Evolutionary conservation across 805 yeast genomes (phyloP), one percentile per base, ranked within the genome.

Genomic region (Sungouiella blattae): DNA sequence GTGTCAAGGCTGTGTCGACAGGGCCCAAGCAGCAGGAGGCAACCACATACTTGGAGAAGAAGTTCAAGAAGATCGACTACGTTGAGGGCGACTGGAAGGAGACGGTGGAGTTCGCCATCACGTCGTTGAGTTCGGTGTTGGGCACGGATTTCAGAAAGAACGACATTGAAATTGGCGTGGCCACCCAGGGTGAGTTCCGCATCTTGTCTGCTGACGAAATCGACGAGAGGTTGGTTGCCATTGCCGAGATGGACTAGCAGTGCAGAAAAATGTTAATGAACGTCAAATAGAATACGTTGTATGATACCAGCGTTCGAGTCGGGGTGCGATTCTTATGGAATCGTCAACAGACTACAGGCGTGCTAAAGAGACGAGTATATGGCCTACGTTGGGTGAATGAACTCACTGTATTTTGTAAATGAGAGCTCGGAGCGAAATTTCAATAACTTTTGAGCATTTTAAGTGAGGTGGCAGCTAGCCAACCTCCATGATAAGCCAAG

Each of bases 11-110:
- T 2, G 82, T 88, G 20, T 80, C 97, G 7, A 85, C 96, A 3
- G 98, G 98, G 3, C 97, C 97, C 36, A 93, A 91, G 64, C 97
- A 89, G 67, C 97, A 89, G 61, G 98, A 93, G 64, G 87, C 95
- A 28, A 80, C 82, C 41, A 87, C 95, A 30, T 80, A 83, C 47
- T 73, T 93, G 53, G 97, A 93, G 59, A 91, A 91, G 71, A 84
- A 83, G 55, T 84, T 80, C 62, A 93, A 93, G 71, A 69, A 65
- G 50, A 77, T 74, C 49, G 81, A 77, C 33, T 56, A 67, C 42
- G 81, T 80, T 11, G 74, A 77, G 27, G 97, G 95, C 15, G 87
- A 81, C 53, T 86, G 96, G 96, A 80, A 80, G 53, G 76, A 77
- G 35, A 87, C 89, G 12, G 95, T 87, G 11, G 98, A 93, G 60